These are phyloP conservation scores for Panaeolus papilionaceus DNA, from an alignment of 768 basidiomycete genomes.

Conservation along the genomic window DNA sequence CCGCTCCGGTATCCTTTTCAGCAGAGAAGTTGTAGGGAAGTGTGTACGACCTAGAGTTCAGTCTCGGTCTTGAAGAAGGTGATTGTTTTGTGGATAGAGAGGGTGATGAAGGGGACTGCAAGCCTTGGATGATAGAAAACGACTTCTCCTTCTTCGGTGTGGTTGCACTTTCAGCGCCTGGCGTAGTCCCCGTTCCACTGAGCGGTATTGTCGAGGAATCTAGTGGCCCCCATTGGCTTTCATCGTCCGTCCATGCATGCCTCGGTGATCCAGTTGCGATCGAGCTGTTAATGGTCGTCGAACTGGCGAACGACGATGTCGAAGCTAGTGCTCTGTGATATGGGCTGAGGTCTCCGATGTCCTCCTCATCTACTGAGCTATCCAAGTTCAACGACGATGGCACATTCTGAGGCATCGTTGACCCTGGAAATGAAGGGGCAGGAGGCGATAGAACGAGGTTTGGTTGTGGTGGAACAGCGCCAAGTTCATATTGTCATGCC, in stretches of 20 bases:
- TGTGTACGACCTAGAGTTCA: slow-evolving; percentile 39
- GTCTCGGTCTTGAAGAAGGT: not conserved
- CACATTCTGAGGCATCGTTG: slow-evolving; percentile 29
- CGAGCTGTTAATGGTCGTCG: slow-evolving; percentile 26
- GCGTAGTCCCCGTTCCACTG: not conserved
- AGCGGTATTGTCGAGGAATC: slow-evolving; percentile 19
- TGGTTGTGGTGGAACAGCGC: slow-evolving; percentile 10
- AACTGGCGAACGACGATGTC: slow-evolving; percentile 31
- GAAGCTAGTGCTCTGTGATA: slow-evolving; percentile 27
- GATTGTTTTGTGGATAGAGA: slow-evolving; percentile 18
- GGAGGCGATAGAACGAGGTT: not conserved
- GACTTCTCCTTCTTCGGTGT: slow-evolving; percentile 26
- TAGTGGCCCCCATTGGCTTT: slow-evolving; percentile 14
- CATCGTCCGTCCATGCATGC: slow-evolving; percentile 17
- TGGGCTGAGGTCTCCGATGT: slow-evolving; percentile 33
- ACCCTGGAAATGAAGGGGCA: not conserved
- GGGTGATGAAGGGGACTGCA: slow-evolving; percentile 27
- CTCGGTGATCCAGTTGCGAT: slow-evolving; percentile 20
- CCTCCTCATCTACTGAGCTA: slow-evolving; percentile 30
- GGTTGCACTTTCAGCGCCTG: not conserved
- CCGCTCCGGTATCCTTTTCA: slow-evolving; percentile 34
- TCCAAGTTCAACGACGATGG: slow-evolving; percentile 33
- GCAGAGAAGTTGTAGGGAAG: slow-evolving; percentile 51
- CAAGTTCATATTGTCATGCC: slow-evolving; percentile 12
- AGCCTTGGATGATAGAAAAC: slow-evolving; percentile 16